Percentiles rank a stretch among this genome's conserved stretches.
Evolutionary conservation across 495 filamentous ascomycete species (phyloP).

Genomic region (Hyphodiscus hymeniophilus): DNA sequence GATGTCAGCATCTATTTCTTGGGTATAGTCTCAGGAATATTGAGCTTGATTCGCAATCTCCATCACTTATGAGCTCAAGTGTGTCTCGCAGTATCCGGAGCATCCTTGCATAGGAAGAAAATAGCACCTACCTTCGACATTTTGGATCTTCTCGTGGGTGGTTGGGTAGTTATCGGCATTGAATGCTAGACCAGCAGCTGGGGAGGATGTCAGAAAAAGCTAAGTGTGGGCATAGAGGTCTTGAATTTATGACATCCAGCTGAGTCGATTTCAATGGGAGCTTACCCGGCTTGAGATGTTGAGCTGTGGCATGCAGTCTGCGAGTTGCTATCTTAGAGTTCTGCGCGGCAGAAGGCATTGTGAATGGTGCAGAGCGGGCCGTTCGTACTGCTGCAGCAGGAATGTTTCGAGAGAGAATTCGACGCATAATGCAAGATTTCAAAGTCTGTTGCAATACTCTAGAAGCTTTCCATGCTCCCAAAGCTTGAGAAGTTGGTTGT

Average conservation of each 20-base stretch:
- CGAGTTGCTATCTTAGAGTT: conserved; percentile 21
- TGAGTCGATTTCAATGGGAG: no score
- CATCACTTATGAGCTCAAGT: no score
- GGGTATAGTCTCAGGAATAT: no score
- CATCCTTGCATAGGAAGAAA: no score
- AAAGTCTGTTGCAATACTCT: background rate
- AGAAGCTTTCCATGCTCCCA: background rate
- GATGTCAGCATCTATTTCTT: no score
- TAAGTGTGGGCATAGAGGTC: no score
- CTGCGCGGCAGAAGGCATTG: conserved; percentile 19
- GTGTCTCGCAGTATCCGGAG: no score
- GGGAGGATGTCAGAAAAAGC: no score
- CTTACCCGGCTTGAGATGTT: conserved; percentile 46
- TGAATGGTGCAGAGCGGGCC: conserved; percentile 15
- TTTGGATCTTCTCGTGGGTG: conserved; percentile 69
- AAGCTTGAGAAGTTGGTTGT: background rate
- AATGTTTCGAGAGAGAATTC: conserved; percentile 13
- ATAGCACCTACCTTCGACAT: no score
- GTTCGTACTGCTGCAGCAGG: conserved; percentile 16
- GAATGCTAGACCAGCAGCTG: conserved; percentile 41
- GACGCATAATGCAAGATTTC: conserved; percentile 15
- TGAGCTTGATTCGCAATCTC: no score
- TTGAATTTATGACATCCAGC: no score
- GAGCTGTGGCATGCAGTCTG: conserved; percentile 53
- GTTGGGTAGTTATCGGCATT: conserved; percentile 66